Base-by-base conservation (phyloP, 1,284 basidiomycete species). In the Apiotrichum montevideense region DNA sequence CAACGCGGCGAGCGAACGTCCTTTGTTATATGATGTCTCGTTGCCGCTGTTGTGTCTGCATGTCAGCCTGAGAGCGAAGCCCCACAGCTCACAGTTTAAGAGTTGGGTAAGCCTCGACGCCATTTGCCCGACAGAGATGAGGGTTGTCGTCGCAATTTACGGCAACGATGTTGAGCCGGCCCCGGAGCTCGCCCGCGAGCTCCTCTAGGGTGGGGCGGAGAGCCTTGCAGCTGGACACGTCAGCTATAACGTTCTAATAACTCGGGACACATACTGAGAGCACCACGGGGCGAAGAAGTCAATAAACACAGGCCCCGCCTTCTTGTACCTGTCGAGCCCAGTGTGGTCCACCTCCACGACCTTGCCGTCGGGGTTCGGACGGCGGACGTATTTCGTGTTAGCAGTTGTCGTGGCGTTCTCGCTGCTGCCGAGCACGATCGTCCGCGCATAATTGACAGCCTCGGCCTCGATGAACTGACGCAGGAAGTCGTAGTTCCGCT, bases 241-340 rank as follows among this genome's bases (percentile, higher is more conserved):
- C 55, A 66, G 59, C 21, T 21, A 21, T 21, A 21, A 21, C 47
- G n/a, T 14, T 21, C 6, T 11, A 3, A 3, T 32, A 3, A 15
- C 14, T 6, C 21, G 10, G 9, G 14, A 15, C 29, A 71, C 75
- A 67, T 55, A 80, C 77, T 95, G 92, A 1, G 87, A 86, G 71
- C 91, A 94, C 91, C 91, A 94, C 0, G 92, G 92, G 0, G 90
- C 91, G 69, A 83, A 95, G 78, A 88, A 96, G 72, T 96, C 94
- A 76, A 94, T 81, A 66, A 95, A 89, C 0, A 84, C 79, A 0
- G 87, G 84, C 0, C 88, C 85, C 57, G 82, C 73, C 2, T 77
- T 73, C 32, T 87, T 77, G 0, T 79, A 75, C 29, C 64, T 55
- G 8, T 79, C 70, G 69, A 93, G 86, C 0, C 76, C 81, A 6